Evolutionary conservation across 257 asterid species (phyloP).

Genomic region (Striga asiatica): DNA sequence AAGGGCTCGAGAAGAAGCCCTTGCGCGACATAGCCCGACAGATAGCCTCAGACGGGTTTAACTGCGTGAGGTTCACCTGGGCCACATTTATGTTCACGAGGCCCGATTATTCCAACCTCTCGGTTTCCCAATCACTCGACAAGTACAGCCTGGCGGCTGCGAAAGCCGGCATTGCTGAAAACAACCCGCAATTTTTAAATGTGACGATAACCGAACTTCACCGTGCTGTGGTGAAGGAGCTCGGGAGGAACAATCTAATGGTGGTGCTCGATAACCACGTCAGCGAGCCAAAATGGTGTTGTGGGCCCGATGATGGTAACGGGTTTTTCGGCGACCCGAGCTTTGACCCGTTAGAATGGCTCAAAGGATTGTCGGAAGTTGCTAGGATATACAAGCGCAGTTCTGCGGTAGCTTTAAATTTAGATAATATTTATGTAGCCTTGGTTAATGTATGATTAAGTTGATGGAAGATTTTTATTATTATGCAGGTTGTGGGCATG

Average conservation of each 20-base stretch:
- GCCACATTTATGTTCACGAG: slow-evolving; percentile 59
- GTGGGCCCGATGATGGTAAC: slow-evolving; percentile 39
- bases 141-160: slow-evolving; percentile 30
- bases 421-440: neutral
- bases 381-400: slow-evolving; percentile 32
- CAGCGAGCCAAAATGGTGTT: slow-evolving; percentile 66
- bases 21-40: slow-evolving; percentile 14
- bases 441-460: too few relatives aligned
- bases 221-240: slow-evolving; percentile 41
- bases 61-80: slow-evolving; percentile 72
- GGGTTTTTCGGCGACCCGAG: slow-evolving; percentile 60
- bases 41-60: slow-evolving; percentile 36
- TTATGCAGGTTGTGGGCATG: slow-evolving; percentile 46
- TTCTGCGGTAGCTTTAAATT: slow-evolving; percentile 21
- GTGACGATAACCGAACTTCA: slow-evolving; percentile 31
- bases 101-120: slow-evolving; percentile 25
- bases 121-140: slow-evolving; percentile 31
- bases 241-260: slow-evolving; percentile 39
- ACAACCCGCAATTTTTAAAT: slow-evolving; percentile 40
- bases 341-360: slow-evolving; percentile 51
- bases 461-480: neutral
- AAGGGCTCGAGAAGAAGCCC: slow-evolving; percentile 57
- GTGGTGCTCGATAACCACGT: slow-evolving; percentile 66
- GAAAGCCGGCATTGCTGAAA: slow-evolving; percentile 22
- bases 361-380: slow-evolving; percentile 31